Evolutionary conservation across 495 filamentous ascomycete genomes (phyloP).

Genomic region (Neurospora sp.): DNA sequence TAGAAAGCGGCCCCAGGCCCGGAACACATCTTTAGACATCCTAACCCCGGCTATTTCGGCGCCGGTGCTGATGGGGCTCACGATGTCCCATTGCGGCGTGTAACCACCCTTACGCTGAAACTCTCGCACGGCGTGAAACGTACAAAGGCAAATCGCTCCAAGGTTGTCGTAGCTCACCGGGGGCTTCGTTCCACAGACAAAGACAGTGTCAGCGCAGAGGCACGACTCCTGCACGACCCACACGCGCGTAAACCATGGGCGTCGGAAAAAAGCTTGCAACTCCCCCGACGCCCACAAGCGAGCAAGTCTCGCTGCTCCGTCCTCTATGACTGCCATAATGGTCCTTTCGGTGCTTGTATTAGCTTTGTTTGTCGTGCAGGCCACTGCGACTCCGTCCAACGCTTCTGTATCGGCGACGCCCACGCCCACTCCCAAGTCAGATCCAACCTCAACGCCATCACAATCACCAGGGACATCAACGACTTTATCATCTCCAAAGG

Average conservation of each 20-base stretch:
- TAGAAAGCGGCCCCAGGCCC: too few relatives aligned
- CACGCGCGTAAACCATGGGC: slow-evolving; percentile 21
- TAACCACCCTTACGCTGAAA: not conserved
- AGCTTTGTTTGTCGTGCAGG: too few relatives aligned
- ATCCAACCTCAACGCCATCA: too few relatives aligned
- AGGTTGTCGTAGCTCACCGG: not conserved
- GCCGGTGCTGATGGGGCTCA: not conserved
- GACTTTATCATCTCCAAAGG: too few relatives aligned
- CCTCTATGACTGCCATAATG: too few relatives aligned
- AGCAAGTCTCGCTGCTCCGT: not conserved
- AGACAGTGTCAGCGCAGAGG: slow-evolving; percentile 12
- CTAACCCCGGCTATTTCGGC: not conserved
- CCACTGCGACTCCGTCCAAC: too few relatives aligned
- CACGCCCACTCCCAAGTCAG: not conserved
- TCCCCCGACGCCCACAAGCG: not conserved
- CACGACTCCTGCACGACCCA: slow-evolving; percentile 25
- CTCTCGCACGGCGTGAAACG: not conserved
- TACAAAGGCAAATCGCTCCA: not conserved
- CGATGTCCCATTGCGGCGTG: not conserved
- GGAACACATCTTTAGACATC: not conserved
- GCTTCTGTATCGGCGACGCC: not conserved
- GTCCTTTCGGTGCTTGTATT: not conserved
- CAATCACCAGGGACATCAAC: too few relatives aligned
- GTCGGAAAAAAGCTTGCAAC: slow-evolving; percentile 6
- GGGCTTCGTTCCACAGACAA: slow-evolving; percentile 8